These are phyloP conservation scores for Typha latifolia DNA, from an alignment of 176 grass and related monocot species.

Conservation along the genomic window DNA sequence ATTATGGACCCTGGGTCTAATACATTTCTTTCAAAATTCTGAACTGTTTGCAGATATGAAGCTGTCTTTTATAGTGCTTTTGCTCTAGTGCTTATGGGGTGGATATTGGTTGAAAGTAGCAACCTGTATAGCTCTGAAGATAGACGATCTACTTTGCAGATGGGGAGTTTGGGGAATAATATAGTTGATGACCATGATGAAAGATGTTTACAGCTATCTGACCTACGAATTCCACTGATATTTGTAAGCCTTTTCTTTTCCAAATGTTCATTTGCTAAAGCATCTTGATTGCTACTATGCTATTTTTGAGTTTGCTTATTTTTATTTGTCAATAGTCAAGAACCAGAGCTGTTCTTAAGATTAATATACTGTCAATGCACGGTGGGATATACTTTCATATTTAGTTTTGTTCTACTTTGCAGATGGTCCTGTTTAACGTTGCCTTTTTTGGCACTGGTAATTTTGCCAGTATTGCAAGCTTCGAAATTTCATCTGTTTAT, in stretches of 20 bases:
- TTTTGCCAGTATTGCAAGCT: conserved; percentile 99
- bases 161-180: conserved; percentile 24
- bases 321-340: no score
- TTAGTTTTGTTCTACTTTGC: conserved; percentile 20
- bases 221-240: conserved; percentile 81
- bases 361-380: no score
- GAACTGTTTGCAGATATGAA: conserved; percentile 60
- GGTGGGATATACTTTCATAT: conserved; percentile 6
- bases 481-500: conserved; percentile 96
- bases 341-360: no score
- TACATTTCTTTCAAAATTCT: background rate
- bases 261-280: background rate
- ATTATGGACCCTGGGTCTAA: background rate
- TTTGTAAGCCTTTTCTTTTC: conserved; percentile 52
- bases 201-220: conserved; percentile 69
- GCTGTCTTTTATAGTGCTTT: conserved; percentile 91
- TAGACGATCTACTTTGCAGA: conserved; percentile 26
- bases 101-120: conserved; percentile 76
- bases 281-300: background rate
- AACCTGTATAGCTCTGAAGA: conserved; percentile 51
- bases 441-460: conserved; percentile 98
- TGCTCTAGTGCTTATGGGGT: conserved; percentile 73
- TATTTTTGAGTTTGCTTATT: no score
- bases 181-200: conserved; percentile 42
- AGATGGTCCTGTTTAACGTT: conserved; percentile 94